Conservation (phyloP, 306 rosid species). For the Prunus campanulata region DNA sequence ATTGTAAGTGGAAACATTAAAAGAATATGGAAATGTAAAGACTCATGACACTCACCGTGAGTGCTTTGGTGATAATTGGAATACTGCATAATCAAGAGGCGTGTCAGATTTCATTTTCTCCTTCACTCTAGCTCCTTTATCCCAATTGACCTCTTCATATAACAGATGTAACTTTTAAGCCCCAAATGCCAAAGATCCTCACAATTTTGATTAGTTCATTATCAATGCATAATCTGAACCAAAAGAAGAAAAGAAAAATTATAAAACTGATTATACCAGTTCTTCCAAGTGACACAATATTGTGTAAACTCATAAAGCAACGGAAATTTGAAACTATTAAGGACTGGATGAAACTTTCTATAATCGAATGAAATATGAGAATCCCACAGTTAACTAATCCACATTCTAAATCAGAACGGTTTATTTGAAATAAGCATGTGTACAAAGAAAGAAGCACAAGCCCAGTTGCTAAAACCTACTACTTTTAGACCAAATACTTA, state of each 20-base stretch:
- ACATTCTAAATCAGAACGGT: conserved; percentile 30
- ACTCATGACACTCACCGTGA: conserved; percentile 55
- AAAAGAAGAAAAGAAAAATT: background rate
- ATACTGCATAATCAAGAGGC: conserved; percentile 84
- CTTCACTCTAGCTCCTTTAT: conserved; percentile 26
- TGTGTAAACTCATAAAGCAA: conserved; percentile 10
- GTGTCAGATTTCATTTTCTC: conserved; percentile 83
- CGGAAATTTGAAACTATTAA: background rate
- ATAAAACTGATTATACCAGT: conserved; percentile 1
- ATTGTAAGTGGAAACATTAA: conserved; percentile 10
- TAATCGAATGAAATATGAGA: conserved; percentile 20
- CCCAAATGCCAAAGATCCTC: conserved; percentile 19
- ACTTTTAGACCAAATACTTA: conserved; percentile 20
- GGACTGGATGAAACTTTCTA: conserved; percentile 1
- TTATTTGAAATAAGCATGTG: conserved; percentile 13
- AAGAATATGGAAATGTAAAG: conserved; percentile 12
- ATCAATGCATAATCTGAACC: conserved; percentile 33
- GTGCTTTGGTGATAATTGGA: conserved; percentile 87
- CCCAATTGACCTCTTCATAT: conserved; percentile 41
- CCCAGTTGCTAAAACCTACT: conserved; percentile 40
- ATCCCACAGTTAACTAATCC: conserved; percentile 34
- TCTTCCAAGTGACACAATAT: conserved; percentile 19
- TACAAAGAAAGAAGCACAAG: conserved; percentile 22
- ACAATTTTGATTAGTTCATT: conserved; percentile 11
- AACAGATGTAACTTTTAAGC: conserved; percentile 26